These are phyloP conservation scores for Eucalyptus leucophloia DNA, from an alignment of 345 rosid genomes.

Conservation along the genomic window DNA sequence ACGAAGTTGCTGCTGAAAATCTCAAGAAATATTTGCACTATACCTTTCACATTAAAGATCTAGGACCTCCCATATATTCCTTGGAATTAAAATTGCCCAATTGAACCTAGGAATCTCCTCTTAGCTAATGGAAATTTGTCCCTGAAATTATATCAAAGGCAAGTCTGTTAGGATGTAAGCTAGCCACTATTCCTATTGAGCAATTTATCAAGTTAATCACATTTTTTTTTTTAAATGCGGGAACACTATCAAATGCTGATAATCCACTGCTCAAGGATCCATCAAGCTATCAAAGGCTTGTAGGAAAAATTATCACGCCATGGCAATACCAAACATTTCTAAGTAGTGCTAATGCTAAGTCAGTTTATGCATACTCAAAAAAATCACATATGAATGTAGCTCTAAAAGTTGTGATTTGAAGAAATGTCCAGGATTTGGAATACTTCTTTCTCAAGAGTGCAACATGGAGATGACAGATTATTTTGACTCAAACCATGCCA, in stretches of 20 bases:
- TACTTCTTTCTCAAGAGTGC: not conserved
- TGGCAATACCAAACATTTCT: not conserved
- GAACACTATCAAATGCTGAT: rapidly evolving
- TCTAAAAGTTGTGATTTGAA: not conserved
- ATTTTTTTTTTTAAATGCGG: rapidly evolving
- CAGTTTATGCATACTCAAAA: rapidly evolving
- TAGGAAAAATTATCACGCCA: not conserved
- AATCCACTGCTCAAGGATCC: not conserved
- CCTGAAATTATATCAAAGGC: no score
- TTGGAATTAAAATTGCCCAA: not conserved
- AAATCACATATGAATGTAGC: not conserved
- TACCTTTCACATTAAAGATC: not conserved
- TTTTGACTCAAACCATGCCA: rapidly evolving
- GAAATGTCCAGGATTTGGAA: not conserved
- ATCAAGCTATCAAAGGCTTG: not conserved
- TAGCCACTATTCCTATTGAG: not conserved
- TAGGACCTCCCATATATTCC: not conserved
- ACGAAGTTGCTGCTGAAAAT: rapidly evolving
- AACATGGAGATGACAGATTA: not conserved
- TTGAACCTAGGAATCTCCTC: not conserved
- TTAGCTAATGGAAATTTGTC: not conserved
- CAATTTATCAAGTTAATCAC: not conserved
- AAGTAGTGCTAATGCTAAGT: not conserved
- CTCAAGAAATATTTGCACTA: not conserved
- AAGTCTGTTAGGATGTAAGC: not conserved